Conservation (phyloP, 2,329 filamentous ascomycete species). For the Aspergillus sp. region DNA sequence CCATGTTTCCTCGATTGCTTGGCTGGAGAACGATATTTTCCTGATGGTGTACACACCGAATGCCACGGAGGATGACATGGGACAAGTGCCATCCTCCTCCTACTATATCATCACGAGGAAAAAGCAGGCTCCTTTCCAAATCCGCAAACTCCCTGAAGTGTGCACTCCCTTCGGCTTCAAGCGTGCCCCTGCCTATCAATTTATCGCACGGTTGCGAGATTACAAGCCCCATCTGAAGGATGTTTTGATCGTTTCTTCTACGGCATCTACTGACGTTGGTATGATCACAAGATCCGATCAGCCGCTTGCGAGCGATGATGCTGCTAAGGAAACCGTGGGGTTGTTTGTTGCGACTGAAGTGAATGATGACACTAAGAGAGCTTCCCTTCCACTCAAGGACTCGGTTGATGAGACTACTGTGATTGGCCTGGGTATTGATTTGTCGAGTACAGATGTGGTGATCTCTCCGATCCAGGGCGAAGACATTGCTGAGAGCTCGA, state of each 20-base stretch:
- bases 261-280: constrained; percentile 74
- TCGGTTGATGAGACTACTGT: constrained; percentile 67
- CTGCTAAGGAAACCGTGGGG: constrained; percentile 58
- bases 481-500: constrained; percentile 73
- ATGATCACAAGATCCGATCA: constrained; percentile 71
- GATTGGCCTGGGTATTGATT: constrained; percentile 76
- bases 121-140: constrained; percentile 61
- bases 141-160: constrained; percentile 72
- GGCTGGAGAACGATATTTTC: constrained; percentile 87
- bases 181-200: constrained; percentile 69
- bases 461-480: constrained; percentile 73
- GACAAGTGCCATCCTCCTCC: constrained; percentile 58
- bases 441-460: constrained; percentile 79
- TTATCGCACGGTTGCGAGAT: constrained; percentile 71
- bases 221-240: constrained; percentile 81
- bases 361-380: constrained; percentile 73
- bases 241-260: constrained; percentile 76
- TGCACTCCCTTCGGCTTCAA: constrained; percentile 68
- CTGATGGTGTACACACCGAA: constrained; percentile 72
- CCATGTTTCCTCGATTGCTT: constrained; percentile 75
- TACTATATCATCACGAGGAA: constrained; percentile 77
- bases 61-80: constrained; percentile 52
- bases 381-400: constrained; percentile 69
- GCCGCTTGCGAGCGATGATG: constrained; percentile 60
- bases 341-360: constrained; percentile 61